These are phyloP conservation scores for Torulaspora pretoriensis DNA, from an alignment of 1,139 yeast genomes.

Conservation along the genomic window DNA sequence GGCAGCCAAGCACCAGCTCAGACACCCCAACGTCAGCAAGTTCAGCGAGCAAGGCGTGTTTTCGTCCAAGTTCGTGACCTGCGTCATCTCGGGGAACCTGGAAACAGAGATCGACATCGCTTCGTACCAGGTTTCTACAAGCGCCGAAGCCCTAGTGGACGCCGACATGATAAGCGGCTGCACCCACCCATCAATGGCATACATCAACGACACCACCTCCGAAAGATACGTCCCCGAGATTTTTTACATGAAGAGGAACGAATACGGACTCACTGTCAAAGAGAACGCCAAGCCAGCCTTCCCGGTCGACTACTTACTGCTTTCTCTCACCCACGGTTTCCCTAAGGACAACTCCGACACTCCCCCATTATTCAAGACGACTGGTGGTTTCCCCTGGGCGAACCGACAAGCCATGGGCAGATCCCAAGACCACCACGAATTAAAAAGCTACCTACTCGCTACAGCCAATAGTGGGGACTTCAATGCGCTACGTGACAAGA, in stretches of 20 bases:
- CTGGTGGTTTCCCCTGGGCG: slow-evolving; percentile 61
- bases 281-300: slow-evolving; percentile 92
- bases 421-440: slow-evolving; percentile 58
- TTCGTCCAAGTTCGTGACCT: slow-evolving; percentile 89
- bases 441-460: slow-evolving; percentile 46
- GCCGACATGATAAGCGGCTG: slow-evolving; percentile 87
- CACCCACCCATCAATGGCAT: slow-evolving; percentile 85
- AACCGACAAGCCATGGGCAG: slow-evolving; percentile 73
- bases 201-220: slow-evolving; percentile 66
- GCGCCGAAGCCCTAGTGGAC: slow-evolving; percentile 81
- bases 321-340: slow-evolving; percentile 89
- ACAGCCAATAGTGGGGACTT: slow-evolving; percentile 36
- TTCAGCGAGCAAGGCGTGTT: slow-evolving; percentile 64
- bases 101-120: slow-evolving; percentile 86
- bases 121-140: slow-evolving; percentile 82
- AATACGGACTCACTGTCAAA: slow-evolving; percentile 82
- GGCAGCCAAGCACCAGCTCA: slow-evolving; percentile 74
- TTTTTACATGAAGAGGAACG: slow-evolving; percentile 77
- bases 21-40: slow-evolving; percentile 60
- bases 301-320: slow-evolving; percentile 88
- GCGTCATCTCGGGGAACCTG: slow-evolving; percentile 83
- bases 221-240: slow-evolving; percentile 91
- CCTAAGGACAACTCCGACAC: slow-evolving; percentile 57
- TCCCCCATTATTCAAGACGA: slow-evolving; percentile 37
- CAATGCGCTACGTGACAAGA: slow-evolving; percentile 40